phyloP scores from a whole-genome alignment of 441 rosid species.

The Adansonia grandidieri region DNA sequence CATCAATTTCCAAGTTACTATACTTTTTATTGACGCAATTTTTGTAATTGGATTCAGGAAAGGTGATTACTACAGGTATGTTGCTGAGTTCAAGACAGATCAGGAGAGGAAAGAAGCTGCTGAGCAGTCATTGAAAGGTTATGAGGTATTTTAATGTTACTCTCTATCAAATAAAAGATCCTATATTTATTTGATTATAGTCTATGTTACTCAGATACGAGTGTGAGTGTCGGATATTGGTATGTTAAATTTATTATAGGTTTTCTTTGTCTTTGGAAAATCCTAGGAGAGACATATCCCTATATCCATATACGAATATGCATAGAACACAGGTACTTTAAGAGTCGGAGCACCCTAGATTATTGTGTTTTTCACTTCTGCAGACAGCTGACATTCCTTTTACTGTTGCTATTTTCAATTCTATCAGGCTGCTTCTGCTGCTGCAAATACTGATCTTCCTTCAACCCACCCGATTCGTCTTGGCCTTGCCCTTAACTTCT shows the following conservation, averaged over 20 bases:
- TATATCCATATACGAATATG: no score
- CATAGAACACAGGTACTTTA: no score
- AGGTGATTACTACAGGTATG: constrained; percentile 93
- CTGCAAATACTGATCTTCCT: constrained; percentile 88
- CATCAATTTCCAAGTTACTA: neutral
- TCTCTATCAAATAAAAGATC: neutral
- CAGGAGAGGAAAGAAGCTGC: constrained; percentile 94
- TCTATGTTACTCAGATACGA: no score
- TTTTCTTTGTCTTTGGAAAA: no score
- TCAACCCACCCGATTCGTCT: constrained; percentile 99
- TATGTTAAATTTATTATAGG: no score
- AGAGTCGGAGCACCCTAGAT: neutral
- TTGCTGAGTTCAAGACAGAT: constrained; percentile 98
- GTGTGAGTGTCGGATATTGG: no score
- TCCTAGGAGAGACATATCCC: no score
- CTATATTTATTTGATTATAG: neutral
- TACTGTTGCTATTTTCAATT: neutral
- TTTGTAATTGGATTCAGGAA: constrained; percentile 58
- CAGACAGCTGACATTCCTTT: neutral
- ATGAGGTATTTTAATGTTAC: constrained; percentile 57
- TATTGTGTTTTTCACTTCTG: neutral
- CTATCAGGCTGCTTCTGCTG: constrained; percentile 78
- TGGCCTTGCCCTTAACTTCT: constrained; percentile 98
- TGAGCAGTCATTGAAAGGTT: constrained; percentile 91
- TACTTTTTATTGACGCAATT: neutral